Conservation (phyloP, 768 basidiomycete species). For the Paxillus involutus region DNA sequence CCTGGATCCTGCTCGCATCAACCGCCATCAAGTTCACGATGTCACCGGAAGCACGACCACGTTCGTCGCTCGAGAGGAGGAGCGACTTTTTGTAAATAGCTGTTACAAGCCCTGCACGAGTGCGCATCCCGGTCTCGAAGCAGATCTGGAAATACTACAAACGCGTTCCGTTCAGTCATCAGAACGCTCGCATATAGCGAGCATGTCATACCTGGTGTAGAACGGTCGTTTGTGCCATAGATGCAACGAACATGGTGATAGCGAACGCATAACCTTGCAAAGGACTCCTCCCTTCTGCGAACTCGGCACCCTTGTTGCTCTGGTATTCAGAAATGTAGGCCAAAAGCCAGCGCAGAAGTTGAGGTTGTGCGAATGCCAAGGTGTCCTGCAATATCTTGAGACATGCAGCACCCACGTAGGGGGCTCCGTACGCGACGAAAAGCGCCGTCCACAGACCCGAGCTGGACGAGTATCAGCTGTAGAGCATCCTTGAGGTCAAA, state of each 20-base stretch:
- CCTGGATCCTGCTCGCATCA: conserved; percentile 76
- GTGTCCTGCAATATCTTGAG: conserved; percentile 82
- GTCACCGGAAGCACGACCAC: conserved; percentile 80
- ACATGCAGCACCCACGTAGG: conserved; percentile 58
- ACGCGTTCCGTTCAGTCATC: neutral
- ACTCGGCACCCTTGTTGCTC: conserved; percentile 34
- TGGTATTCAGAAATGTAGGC: conserved; percentile 83
- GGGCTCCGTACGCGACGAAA: conserved; percentile 73
- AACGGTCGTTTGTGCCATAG: conserved; percentile 75
- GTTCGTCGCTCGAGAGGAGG: conserved; percentile 83
- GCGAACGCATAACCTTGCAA: conserved; percentile 79
- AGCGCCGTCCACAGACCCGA: conserved; percentile 73
- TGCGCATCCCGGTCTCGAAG: conserved; percentile 89
- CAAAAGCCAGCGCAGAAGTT: conserved; percentile 77
- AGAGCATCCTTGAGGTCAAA: neutral
- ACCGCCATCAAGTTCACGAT: conserved; percentile 95
- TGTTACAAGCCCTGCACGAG: conserved; percentile 84
- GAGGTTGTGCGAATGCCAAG: conserved; percentile 84
- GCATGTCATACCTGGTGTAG: conserved; percentile 65
- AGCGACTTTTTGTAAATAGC: conserved; percentile 86
- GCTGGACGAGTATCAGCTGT: conserved; percentile 32
- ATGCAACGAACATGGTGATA: conserved; percentile 74
- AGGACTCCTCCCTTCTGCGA: conserved; percentile 30
- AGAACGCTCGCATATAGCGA: too few relatives aligned
- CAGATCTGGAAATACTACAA: conserved; percentile 81